A percentile compares a stretch with the other conserved stretches of the same genome.
Evolutionary conservation across 164 flowering plant species (phyloP).

Genomic region (Magnolia kwangsiensis): DNA sequence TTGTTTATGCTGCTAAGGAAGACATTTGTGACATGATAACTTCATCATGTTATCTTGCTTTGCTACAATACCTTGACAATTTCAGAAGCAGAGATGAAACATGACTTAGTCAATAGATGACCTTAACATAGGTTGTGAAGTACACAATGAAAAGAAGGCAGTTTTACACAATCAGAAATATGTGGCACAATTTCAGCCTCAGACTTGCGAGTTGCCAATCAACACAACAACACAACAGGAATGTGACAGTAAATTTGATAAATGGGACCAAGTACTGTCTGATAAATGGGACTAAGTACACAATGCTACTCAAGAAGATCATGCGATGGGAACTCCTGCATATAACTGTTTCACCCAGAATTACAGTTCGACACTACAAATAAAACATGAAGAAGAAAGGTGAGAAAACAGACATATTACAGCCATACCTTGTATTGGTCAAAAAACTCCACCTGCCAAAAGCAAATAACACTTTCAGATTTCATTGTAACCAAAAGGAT

Average conservation of each 20-base stretch:
- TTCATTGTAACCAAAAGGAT: conserved; percentile 8
- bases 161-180: no score
- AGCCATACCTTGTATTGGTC: conserved; percentile 78
- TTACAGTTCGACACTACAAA: not conserved
- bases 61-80: no score
- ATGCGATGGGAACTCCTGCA: not conserved
- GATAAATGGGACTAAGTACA: not conserved
- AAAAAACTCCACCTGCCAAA: conserved; percentile 85
- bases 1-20: not conserved
- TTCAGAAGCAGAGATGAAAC: no score
- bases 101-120: no score
- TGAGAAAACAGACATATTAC: not conserved
- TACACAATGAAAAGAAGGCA: no score
- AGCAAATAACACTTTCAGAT: conserved; percentile 10
- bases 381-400: not conserved
- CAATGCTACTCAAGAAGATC: not conserved
- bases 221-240: no score
- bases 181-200: no score
- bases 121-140: no score
- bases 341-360: not conserved
- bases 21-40: not conserved
- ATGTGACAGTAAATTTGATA: not conserved
- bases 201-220: no score
- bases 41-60: not conserved
- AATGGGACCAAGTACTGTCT: not conserved